Base-by-base conservation (phyloP, 129 eudicot species). In the Heracleum sosnowskyi region DNA sequence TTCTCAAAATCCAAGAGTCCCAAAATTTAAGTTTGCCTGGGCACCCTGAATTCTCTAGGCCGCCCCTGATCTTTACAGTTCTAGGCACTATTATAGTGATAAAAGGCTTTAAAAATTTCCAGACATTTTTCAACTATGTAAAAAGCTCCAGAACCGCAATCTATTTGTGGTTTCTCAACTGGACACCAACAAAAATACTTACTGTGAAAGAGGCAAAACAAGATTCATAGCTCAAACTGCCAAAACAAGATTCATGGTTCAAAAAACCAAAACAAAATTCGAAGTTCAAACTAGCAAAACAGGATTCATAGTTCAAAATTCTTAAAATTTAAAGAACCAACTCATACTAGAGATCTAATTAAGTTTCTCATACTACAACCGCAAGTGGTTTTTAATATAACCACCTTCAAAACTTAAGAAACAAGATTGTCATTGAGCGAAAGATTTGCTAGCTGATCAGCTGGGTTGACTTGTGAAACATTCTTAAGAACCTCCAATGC, bases 401-500 rank as follows among this genome's bases (percentile, higher is more conserved):
- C 68, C 68, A 60, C 68, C 33, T 12, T 60, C 9, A 60, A 60
- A 60, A n/a, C 64, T 60, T n/a, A 60, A 12, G 68, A 60, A 12
- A 60, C 34, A 26, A 60, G 68, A 60, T 60, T 60, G 17, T 60
- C 68, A 26, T 3, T 60, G 68, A 60, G 68, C 2, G 68, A 60
- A 60, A 60, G 68, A 60, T 26, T n/a, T 60, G 68, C 68, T 26
- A 60, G 68, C 68, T 60, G 68, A 60, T 60, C 68, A 9, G 68
- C 33, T 60, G 68, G 68, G 16, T n/a, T n/a, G 68, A 60, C 68
- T n/a, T n/a, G 68, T 60, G 72, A 66, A 28, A 66, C 72, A 66
- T 66, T 1, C 39, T 31, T 31, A 13, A 66, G 72, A 13, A 66
- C 72, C 8, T 66, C 72, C 36, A 66, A 31, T 16, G 72, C 72